These are phyloP conservation scores for Phallus indusiatus DNA, from an alignment of 768 basidiomycete species.

Conservation along the genomic window DNA sequence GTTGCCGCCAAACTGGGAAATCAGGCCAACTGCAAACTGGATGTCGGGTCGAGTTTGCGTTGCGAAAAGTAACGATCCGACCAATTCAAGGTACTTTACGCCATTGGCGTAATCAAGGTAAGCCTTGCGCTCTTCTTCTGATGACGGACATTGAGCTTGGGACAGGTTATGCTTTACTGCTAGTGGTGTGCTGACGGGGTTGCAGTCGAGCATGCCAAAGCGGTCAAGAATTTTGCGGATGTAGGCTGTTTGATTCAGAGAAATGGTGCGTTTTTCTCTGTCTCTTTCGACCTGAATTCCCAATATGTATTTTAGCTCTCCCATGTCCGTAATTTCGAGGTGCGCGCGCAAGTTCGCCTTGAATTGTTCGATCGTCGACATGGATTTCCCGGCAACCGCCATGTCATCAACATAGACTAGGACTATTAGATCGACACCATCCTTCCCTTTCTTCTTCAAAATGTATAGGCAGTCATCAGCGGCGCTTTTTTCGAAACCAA, in stretches of 20 bases:
- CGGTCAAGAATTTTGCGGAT: not conserved
- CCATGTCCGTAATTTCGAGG: conserved; percentile 11
- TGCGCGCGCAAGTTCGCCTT: conserved; percentile 1
- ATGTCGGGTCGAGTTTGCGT: conserved; percentile 27
- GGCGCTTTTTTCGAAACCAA: conserved; percentile 1
- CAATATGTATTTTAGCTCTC: conserved; percentile 10
- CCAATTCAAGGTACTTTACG: conserved; percentile 16
- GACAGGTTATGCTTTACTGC: not conserved
- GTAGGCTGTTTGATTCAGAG: conserved; percentile 9
- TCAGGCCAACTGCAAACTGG: conserved; percentile 23
- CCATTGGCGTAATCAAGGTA: not conserved
- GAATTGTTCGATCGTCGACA: not conserved
- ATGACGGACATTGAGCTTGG: not conserved
- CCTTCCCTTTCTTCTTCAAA: conserved; percentile 10
- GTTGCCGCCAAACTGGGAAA: conserved; percentile 10
- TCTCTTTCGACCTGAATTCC: conserved; percentile 5
- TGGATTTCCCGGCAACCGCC: not conserved
- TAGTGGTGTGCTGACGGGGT: conserved; percentile 1
- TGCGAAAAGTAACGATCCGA: conserved; percentile 27
- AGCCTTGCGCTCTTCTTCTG: not conserved
- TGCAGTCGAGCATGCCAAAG: not conserved
- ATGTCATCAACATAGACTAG: conserved; percentile 11
- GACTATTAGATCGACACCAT: conserved; percentile 1
- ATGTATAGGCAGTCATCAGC: conserved; percentile 15
- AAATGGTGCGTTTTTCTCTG: not conserved